Evolutionary conservation across 768 basidiomycete species (phyloP).

Genomic region (Pisolithus marmoratus): DNA sequence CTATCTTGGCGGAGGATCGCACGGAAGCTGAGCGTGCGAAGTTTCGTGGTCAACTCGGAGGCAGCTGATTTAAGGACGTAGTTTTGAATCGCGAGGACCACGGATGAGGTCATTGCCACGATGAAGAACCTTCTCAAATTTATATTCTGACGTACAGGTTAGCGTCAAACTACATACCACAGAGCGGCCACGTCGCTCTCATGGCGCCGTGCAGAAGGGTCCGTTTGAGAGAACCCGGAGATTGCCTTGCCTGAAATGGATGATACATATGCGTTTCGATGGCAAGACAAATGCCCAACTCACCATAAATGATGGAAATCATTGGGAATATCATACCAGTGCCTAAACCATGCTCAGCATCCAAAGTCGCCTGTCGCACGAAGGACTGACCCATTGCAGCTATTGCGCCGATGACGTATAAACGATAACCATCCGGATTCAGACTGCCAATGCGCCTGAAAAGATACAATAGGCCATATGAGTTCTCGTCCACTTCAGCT

Average conservation of each 20-base stretch:
- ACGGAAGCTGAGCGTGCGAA: slow-evolving; percentile 69
- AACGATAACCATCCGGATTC: slow-evolving; percentile 51
- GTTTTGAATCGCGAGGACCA: slow-evolving; percentile 61
- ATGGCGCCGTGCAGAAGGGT: not conserved
- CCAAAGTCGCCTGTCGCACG: not conserved
- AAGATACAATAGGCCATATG: slow-evolving; percentile 49
- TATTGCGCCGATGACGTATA: slow-evolving; percentile 53
- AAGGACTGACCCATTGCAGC: slow-evolving; percentile 40
- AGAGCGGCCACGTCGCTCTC: slow-evolving; percentile 54
- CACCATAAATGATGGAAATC: slow-evolving; percentile 62
- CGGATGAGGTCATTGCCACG: slow-evolving; percentile 64
- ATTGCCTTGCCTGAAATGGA: not conserved
- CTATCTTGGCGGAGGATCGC: slow-evolving; percentile 87
- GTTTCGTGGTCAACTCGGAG: slow-evolving; percentile 59
- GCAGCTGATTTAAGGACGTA: slow-evolving; percentile 65
- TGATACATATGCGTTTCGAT: not conserved
- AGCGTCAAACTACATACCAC: slow-evolving; percentile 35
- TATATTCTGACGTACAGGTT: slow-evolving; percentile 1
- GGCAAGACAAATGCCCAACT: slow-evolving; percentile 2
- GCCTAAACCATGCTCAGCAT: slow-evolving; percentile 5
- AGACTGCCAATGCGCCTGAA: slow-evolving; percentile 67
- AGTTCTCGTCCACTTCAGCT: slow-evolving; percentile 26
- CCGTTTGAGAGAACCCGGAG: not conserved
- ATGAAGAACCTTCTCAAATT: slow-evolving; percentile 57
- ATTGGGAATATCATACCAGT: slow-evolving; percentile 69